Conservation (phyloP, 2,329 filamentous ascomycete genomes). For the Arachnomyces sp. region DNA sequence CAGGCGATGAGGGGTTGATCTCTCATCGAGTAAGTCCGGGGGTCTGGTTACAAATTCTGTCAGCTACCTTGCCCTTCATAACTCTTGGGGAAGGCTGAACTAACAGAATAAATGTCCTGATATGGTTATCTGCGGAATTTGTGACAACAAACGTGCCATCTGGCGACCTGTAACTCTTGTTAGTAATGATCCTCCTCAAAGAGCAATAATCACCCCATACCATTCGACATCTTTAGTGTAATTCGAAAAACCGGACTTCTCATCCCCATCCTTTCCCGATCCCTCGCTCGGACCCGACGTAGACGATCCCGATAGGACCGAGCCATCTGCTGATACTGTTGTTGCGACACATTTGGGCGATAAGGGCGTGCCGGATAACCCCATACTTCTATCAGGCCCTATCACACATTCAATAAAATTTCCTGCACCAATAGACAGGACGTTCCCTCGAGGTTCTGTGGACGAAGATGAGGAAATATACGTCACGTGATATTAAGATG, state of each 20-base stretch:
- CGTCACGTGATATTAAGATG: no score
- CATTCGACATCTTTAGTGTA: conserved; percentile 41
- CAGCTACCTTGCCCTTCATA: conserved; percentile 9
- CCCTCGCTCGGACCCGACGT: neutral
- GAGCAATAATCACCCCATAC: conserved; percentile 19
- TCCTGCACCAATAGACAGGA: no score
- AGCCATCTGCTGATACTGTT: neutral
- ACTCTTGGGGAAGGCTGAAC: conserved; percentile 8
- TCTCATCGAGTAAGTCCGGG: conserved; percentile 38
- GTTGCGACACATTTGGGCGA: conserved; percentile 9
- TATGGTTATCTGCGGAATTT: conserved; percentile 41
- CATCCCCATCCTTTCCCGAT: neutral
- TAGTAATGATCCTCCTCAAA: neutral
- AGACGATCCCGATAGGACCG: neutral
- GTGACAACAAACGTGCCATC: conserved; percentile 53
- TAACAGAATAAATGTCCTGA: conserved; percentile 49
- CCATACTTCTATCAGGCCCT: neutral
- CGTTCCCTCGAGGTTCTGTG: no score
- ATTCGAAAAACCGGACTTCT: conserved; percentile 15
- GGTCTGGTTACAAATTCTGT: conserved; percentile 26
- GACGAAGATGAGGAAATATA: no score
- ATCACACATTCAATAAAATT: neutral
- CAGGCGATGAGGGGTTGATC: conserved; percentile 28
- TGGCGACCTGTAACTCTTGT: conserved; percentile 32
- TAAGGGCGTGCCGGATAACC: neutral